Evolutionary conservation across 2,329 filamentous ascomycete species (phyloP).

Genomic region (Fusarium keratoplasticum): DNA sequence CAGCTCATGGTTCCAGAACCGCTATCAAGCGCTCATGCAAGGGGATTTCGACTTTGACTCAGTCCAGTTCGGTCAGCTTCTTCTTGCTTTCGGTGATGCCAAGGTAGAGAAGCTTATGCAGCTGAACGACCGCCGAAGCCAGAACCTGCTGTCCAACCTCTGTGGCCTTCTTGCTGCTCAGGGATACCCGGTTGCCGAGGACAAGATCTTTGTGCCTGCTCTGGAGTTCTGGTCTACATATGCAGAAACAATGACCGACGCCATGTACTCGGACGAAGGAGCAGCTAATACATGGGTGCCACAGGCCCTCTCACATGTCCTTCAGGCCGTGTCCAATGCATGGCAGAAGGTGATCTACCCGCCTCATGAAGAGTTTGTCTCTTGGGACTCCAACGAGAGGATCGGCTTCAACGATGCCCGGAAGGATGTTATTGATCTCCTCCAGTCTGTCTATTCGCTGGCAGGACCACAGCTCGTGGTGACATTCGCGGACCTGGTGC

Average conservation of each 20-base stretch:
- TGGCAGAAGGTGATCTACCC: slow-evolving; percentile 79
- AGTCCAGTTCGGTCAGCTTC: slow-evolving; percentile 73
- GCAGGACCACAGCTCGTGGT: slow-evolving; percentile 67
- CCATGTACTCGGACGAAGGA: slow-evolving; percentile 62
- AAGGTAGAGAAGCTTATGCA: slow-evolving; percentile 71
- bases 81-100: slow-evolving; percentile 77
- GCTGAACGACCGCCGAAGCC: slow-evolving; percentile 60
- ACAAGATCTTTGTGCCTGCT: slow-evolving; percentile 78
- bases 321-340: slow-evolving; percentile 73
- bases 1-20: slow-evolving; percentile 67
- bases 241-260: slow-evolving; percentile 75
- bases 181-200: slow-evolving; percentile 77
- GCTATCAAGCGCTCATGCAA: slow-evolving; percentile 65
- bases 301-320: slow-evolving; percentile 68
- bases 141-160: slow-evolving; percentile 67
- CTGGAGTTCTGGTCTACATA: slow-evolving; percentile 87
- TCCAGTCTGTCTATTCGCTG: slow-evolving; percentile 77
- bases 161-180: slow-evolving; percentile 73
- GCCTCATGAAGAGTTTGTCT: slow-evolving; percentile 63
- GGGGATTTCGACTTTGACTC: slow-evolving; percentile 74
- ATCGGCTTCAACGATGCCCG: slow-evolving; percentile 78
- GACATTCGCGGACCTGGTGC: slow-evolving; percentile 67
- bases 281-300: slow-evolving; percentile 66
- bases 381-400: slow-evolving; percentile 78
- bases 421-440: slow-evolving; percentile 81